Evolutionary conservation across 768 basidiomycete genomes (phyloP), one percentile per base, ranked within the genome.

Genomic region (Russula lepida): DNA sequence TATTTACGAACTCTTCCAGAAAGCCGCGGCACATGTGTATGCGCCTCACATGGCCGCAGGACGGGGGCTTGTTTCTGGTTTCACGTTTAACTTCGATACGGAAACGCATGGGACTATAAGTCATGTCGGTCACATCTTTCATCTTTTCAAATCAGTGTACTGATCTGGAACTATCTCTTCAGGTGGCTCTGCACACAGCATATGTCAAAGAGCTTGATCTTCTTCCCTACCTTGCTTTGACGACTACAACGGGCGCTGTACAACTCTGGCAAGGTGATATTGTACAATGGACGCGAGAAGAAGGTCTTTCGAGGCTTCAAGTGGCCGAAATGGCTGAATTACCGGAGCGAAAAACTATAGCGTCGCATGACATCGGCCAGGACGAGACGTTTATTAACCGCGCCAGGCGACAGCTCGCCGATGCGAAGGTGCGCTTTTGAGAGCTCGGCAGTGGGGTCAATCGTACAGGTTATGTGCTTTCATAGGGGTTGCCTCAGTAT

Each of bases 211-310:
- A 71, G 4, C 66, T 67, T 56, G 73, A 68, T 7, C 74, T 79
- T 19, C 63, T 76, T 9, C 68, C 78, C 1, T 75, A 79, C 19
- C 59, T 85, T 6, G 70, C 84, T 21, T 57, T 92, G 21, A 84
- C 85, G 1, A 89, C 89, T 0, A 81, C 82, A n/a, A 86, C 87
- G 2, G 92, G 91, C 11, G 77, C 89, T 4, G 67, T 94, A 28
- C 88, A 93, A 66, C 73, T 87, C 9, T 91, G 91, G 88, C 74
- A 82, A 50, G 78, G 81, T 25, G 76, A 82, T 30, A 68, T 76
- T 37, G 73, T 83, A 30, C 76, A 79, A 30, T 95, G 92, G 92
- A 81, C 80, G 0, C 79, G 93, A 51, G 93, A 95, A 69, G 94
- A 98, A 69, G 79, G 82, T 1, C 76, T 95, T 11, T 76, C 89